Conservation (phyloP, 768 basidiomycete species). For the Xerocomellus dryophilus region DNA sequence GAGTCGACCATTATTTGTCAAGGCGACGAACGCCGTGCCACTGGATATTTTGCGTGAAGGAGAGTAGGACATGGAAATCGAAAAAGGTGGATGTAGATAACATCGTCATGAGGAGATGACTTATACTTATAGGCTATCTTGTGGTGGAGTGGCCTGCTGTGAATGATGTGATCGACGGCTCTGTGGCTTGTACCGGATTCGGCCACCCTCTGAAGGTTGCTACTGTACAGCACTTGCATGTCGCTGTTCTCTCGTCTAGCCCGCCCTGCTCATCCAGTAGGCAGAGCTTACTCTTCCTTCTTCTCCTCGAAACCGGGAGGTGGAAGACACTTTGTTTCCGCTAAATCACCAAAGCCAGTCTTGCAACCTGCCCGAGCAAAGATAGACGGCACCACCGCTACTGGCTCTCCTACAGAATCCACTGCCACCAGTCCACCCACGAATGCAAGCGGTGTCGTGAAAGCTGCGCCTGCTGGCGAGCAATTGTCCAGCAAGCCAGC, state of each 20-base stretch:
- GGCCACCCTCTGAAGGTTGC: not conserved
- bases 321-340: constrained; percentile 67
- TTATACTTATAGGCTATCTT: not conserved
- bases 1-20: not conserved
- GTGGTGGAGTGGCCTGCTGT: constrained; percentile 6
- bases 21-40: not conserved
- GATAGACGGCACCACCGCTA: constrained; percentile 39
- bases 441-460: constrained; percentile 12
- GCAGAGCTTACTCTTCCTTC: constrained; percentile 71
- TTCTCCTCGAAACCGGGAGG: constrained; percentile 80
- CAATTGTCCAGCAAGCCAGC: constrained; percentile 25
- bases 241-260: constrained; percentile 51
- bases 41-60: not conserved
- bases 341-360: constrained; percentile 58
- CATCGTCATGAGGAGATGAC: not conserved
- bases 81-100: not conserved
- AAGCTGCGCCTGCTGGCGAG: constrained; percentile 26
- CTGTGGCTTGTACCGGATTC: not conserved
- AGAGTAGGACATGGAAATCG: constrained; percentile 8
- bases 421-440: constrained; percentile 13
- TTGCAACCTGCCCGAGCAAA: constrained; percentile 39
- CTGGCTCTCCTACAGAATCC: constrained; percentile 27
- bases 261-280: constrained; percentile 43
- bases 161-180: too few relatives aligned
- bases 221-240: constrained; percentile 38